Percentiles rank a stretch among this genome's conserved stretches.
Conservation (phyloP, 2,329 filamentous ascomycete species). For the Xylaria hypoxylon region DNA sequence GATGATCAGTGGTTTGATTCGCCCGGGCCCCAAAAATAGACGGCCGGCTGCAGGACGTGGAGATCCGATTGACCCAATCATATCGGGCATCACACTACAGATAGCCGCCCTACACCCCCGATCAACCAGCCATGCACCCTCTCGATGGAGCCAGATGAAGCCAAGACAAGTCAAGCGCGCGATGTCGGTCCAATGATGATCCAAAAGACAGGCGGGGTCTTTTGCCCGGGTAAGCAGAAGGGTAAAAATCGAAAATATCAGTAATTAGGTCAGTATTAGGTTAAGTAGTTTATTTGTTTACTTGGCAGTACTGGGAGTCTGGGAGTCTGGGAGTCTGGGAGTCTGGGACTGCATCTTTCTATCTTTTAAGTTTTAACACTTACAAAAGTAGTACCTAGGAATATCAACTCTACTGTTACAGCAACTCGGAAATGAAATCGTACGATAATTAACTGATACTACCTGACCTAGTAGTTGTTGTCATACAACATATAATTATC, state of each 20-base stretch:
- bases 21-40: slow-evolving; percentile 45
- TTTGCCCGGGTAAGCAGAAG: slow-evolving; percentile 2
- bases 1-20: slow-evolving; percentile 42
- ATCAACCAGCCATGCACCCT: slow-evolving; percentile 28
- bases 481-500: slow-evolving; percentile 4
- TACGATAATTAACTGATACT: background rate
- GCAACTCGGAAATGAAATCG: background rate
- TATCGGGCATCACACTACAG: slow-evolving; percentile 44
- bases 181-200: slow-evolving; percentile 12
- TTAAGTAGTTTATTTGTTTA: background rate
- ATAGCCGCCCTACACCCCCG: slow-evolving; percentile 38
- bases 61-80: slow-evolving; percentile 44
- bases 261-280: too few species aligned
- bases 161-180: slow-evolving; percentile 17
- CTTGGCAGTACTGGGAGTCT: too few species aligned
- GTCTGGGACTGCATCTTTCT: too few species aligned
- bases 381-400: too few species aligned
- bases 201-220: too few species aligned
- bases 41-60: slow-evolving; percentile 42
- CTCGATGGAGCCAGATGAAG: background rate
- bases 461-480: background rate
- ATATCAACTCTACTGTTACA: background rate
- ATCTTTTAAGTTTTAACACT: background rate
- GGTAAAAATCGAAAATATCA: background rate
- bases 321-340: too few species aligned